Percentiles rank a stretch among this genome's conserved stretches.
phyloP scores from a whole-genome alignment of 306 rosid genomes.

The Castanea crenata region DNA sequence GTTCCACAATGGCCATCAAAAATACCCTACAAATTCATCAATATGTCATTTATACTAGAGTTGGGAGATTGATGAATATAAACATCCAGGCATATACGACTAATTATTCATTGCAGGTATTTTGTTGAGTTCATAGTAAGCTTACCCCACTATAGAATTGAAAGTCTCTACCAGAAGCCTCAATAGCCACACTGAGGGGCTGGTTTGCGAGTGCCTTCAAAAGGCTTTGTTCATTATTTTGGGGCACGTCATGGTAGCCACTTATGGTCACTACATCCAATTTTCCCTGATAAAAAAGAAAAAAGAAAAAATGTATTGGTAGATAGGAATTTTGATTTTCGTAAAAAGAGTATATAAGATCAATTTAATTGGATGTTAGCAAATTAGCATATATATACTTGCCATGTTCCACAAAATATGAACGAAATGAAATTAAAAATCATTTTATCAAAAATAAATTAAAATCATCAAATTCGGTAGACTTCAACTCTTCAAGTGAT shows the following conservation, averaged over 20 bases:
- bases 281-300: conserved; percentile 44
- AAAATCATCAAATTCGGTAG: no score
- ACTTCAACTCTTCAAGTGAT: no score
- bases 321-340: no score
- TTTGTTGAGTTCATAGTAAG: background rate
- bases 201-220: conserved; percentile 89
- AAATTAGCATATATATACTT: no score
- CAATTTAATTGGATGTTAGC: no score
- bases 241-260: conserved; percentile 84
- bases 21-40: conserved; percentile 47
- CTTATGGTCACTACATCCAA: conserved; percentile 56
- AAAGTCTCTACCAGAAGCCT: conserved; percentile 81
- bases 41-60: background rate
- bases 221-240: conserved; percentile 66
- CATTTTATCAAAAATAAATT: no score
- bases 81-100: background rate
- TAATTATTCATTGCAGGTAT: no score
- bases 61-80: background rate
- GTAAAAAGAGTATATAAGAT: no score
- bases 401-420: no score
- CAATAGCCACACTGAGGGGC: conserved; percentile 86
- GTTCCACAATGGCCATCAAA: conserved; percentile 80
- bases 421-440: no score
- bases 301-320: background rate
- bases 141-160: conserved; percentile 90